These are phyloP conservation scores for Ceratocystis variospora DNA, from an alignment of 2,329 filamentous ascomycete genomes.

Conservation along the genomic window DNA sequence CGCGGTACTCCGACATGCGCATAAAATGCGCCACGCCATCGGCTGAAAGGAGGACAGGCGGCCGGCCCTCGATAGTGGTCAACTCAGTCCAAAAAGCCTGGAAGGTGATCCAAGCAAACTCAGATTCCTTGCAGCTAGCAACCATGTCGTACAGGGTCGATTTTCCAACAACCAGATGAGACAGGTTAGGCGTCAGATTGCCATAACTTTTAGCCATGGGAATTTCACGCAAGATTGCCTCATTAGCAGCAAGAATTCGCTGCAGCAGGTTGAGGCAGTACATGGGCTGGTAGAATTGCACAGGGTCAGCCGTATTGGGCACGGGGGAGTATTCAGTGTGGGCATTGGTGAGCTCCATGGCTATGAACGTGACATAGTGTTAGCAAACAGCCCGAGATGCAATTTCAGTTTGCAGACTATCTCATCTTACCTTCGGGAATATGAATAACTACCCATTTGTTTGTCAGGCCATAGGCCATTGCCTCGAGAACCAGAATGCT, in stretches of 20 bases:
- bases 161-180: constrained; percentile 46
- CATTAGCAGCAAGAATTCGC: constrained; percentile 60
- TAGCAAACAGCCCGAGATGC: background rate
- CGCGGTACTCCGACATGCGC: constrained; percentile 61
- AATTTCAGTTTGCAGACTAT: background rate
- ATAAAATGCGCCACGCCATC: constrained; percentile 76
- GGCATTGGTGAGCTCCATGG: constrained; percentile 66
- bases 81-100: constrained; percentile 72
- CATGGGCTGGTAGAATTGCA: constrained; percentile 61
- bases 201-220: constrained; percentile 34
- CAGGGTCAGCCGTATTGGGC: constrained; percentile 37
- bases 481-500: constrained; percentile 75
- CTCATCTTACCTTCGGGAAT: constrained; percentile 64
- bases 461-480: constrained; percentile 65
- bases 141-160: constrained; percentile 55
- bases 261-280: constrained; percentile 64
- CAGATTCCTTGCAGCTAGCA: constrained; percentile 57
- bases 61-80: constrained; percentile 33
- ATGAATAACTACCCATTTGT: constrained; percentile 78
- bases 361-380: constrained; percentile 30
- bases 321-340: constrained; percentile 68
- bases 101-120: constrained; percentile 69
- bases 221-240: constrained; percentile 42
- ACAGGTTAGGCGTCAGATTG: constrained; percentile 29
- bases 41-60: constrained; percentile 56